Evolutionary conservation across 352 stramenopile species (phyloP).

Genomic region (Phytophthora multivora): DNA sequence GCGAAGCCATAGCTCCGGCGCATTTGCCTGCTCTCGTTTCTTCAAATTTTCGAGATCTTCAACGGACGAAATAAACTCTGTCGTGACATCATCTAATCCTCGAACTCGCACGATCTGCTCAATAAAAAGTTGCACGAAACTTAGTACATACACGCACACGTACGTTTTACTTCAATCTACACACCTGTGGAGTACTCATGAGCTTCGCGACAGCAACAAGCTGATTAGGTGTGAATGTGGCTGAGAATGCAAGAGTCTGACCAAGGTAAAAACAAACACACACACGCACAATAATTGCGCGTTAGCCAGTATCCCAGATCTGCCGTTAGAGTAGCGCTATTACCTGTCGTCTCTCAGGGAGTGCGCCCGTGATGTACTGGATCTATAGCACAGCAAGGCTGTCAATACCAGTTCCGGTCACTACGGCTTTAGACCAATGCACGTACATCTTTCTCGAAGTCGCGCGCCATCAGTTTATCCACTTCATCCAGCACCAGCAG

Average conservation of each 20-base stretch:
- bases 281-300: background rate
- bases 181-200: conserved; percentile 72
- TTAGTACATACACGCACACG: background rate
- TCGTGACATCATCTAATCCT: conserved; percentile 58
- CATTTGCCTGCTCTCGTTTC: conserved; percentile 47
- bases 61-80: conserved; percentile 62
- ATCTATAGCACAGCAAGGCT: conserved; percentile 42
- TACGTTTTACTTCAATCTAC: conserved; percentile 1
- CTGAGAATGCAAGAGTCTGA: conserved; percentile 79
- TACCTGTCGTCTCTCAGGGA: conserved; percentile 71
- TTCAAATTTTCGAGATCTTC: conserved; percentile 53
- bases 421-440: background rate
- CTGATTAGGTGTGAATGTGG: conserved; percentile 78
- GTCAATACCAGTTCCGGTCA: background rate
- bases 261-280: conserved; percentile 1
- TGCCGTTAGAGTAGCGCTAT: background rate
- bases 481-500: conserved; percentile 83
- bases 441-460: conserved; percentile 71
- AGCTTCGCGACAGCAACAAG: conserved; percentile 46
- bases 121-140: background rate
- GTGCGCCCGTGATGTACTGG: conserved; percentile 52
- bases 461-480: conserved; percentile 73
- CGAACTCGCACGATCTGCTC: conserved; percentile 69
- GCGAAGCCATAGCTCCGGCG: conserved; percentile 71
- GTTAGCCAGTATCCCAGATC: background rate